phyloP scores from a whole-genome alignment of 192 early-diverging fungal species.

The Rhizoclosmatium globosum region DNA sequence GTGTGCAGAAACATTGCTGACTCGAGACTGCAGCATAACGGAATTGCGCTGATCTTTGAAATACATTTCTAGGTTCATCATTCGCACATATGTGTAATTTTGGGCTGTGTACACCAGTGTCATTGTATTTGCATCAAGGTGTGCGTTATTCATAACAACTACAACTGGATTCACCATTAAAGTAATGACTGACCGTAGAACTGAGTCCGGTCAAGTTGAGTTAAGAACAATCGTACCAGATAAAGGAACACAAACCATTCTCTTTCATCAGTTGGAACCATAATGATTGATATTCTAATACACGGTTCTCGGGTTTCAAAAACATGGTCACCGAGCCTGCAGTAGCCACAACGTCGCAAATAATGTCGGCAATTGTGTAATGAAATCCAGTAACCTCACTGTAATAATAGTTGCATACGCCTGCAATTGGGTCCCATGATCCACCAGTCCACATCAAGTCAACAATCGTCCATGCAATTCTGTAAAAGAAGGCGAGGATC shows the following conservation, averaged over 20 bases:
- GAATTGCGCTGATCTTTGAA: neutral
- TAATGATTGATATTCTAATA: neutral
- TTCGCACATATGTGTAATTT: slow-evolving; percentile 4
- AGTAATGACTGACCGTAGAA: neutral
- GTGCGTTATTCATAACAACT: neutral
- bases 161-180: slow-evolving; percentile 10
- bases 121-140: neutral
- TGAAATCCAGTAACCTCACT: neutral
- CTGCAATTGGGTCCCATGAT: neutral
- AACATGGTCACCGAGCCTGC: slow-evolving; percentile 9
- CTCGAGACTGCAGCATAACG: no score
- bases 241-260: neutral
- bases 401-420: slow-evolving; percentile 1
- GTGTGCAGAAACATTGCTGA: no score
- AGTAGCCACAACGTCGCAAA: slow-evolving; percentile 16
- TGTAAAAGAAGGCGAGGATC: neutral
- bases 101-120: slow-evolving; percentile 1
- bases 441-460: slow-evolving; percentile 7
- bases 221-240: neutral
- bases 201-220: neutral
- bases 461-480: neutral
- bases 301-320: slow-evolving; percentile 1
- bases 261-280: slow-evolving; percentile 10
- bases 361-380: slow-evolving; percentile 17
- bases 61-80: slow-evolving; percentile 12